These are phyloP conservation scores for Nothophoma quercina DNA, from an alignment of 2,329 filamentous ascomycete species.

Conservation along the genomic window DNA sequence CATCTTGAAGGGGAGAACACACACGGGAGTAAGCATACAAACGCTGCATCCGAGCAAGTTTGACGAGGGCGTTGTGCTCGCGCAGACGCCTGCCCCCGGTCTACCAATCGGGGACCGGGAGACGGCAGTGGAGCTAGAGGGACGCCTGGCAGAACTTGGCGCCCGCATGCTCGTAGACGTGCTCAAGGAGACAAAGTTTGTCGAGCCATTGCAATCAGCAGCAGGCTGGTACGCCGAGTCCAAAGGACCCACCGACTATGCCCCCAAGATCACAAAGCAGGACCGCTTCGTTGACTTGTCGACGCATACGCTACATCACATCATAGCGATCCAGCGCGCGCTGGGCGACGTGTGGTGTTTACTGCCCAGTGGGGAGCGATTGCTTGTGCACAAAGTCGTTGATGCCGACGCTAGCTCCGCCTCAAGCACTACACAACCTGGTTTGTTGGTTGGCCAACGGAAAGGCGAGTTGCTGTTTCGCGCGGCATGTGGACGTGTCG, in stretches of 20 bases:
- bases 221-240: conserved; percentile 38
- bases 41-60: conserved; percentile 80
- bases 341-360: conserved; percentile 72
- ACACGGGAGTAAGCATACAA: conserved; percentile 83
- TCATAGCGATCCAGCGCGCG: conserved; percentile 65
- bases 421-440: no score
- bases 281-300: conserved; percentile 70
- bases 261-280: conserved; percentile 74
- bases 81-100: conserved; percentile 67
- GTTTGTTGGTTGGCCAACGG: conserved; percentile 10
- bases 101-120: conserved; percentile 59
- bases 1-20: conserved; percentile 67
- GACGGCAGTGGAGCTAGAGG: conserved; percentile 60
- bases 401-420: no score
- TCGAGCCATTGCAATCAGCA: conserved; percentile 65
- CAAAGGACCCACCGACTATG: conserved; percentile 56
- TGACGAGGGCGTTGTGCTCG: conserved; percentile 79
- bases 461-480: conserved; percentile 7
- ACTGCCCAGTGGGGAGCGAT: conserved; percentile 36
- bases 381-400: conserved; percentile 35
- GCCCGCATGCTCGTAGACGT: conserved; percentile 74
- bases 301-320: conserved; percentile 62
- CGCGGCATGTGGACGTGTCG: conserved; percentile 8
- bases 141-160: conserved; percentile 67
- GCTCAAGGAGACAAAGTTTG: conserved; percentile 69